Percentiles rank a stretch among this genome's conserved stretches.
These are phyloP conservation scores for Berberis vulgaris DNA, from an alignment of 164 flowering plant genomes.

Conservation along the genomic window DNA sequence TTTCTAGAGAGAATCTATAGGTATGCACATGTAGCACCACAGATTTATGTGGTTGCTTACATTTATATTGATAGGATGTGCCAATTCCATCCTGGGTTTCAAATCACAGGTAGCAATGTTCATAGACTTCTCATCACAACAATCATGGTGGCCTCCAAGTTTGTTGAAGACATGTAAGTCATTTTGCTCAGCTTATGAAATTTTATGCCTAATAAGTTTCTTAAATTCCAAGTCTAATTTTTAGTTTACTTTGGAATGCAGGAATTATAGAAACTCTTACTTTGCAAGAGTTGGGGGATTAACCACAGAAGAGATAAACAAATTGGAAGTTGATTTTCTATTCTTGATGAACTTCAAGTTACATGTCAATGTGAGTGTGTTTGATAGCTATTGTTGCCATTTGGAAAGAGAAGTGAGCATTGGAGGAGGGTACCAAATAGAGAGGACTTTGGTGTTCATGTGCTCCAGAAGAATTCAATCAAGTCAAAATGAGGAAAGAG, in stretches of 20 bases:
- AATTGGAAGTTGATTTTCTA: slow-evolving; percentile 61
- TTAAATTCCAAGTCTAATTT: background rate
- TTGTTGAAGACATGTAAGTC: slow-evolving; percentile 86
- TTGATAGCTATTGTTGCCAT: slow-evolving; percentile 80
- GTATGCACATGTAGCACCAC: slow-evolving; percentile 61
- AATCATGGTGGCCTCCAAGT: slow-evolving; percentile 90
- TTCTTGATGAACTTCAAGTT: slow-evolving; percentile 78
- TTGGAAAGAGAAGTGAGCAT: slow-evolving; percentile 88
- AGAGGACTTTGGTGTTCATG: slow-evolving; percentile 45
- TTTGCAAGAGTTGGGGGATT: slow-evolving; percentile 87
- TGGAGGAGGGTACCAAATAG: slow-evolving; percentile 89
- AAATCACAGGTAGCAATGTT: slow-evolving; percentile 57
- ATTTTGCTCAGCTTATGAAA: background rate
- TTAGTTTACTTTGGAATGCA: slow-evolving; percentile 17
- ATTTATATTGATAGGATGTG: slow-evolving; percentile 81
- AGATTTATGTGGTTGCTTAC: slow-evolving; percentile 82
- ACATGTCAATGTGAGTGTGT: slow-evolving; percentile 83
- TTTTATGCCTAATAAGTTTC: background rate
- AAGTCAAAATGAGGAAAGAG: slow-evolving; percentile 24
- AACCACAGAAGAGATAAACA: slow-evolving; percentile 60
- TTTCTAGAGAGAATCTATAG: slow-evolving; percentile 79
- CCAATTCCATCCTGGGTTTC: slow-evolving; percentile 52
- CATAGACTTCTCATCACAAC: slow-evolving; percentile 83
- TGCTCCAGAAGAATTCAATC: slow-evolving; percentile 67
- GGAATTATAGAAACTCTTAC: slow-evolving; percentile 90